A percentile compares a stretch with the other conserved stretches of the same genome.
phyloP scores from a whole-genome alignment of 768 basidiomycete species.

The Hydnomerulius pinastri region DNA sequence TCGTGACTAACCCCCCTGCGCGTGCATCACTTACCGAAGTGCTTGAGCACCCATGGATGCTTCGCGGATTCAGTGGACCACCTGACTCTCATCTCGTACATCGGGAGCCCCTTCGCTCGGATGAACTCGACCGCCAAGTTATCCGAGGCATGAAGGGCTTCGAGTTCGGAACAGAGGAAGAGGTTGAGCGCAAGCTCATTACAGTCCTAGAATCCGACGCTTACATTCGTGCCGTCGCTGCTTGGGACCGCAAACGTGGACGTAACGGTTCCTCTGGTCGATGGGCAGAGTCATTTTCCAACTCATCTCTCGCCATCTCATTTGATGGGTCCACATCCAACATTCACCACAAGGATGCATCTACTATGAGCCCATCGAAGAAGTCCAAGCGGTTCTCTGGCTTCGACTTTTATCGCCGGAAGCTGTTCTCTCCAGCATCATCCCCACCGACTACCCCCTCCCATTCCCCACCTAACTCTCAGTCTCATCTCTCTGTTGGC shows the following conservation, averaged over 20 bases:
- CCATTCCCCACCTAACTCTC: conserved; percentile 62
- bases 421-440: conserved; percentile 66
- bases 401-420: conserved; percentile 92
- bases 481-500: conserved; percentile 51
- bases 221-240: conserved; percentile 70
- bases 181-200: conserved; percentile 75
- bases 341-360: conserved; percentile 41
- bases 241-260: conserved; percentile 76
- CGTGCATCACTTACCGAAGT: conserved; percentile 87
- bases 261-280: conserved; percentile 42
- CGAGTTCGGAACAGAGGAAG: conserved; percentile 89
- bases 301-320: conserved; percentile 69
- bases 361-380: conserved; percentile 50
- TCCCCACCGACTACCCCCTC: conserved; percentile 55
- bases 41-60: conserved; percentile 89
- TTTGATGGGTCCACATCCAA: conserved; percentile 49
- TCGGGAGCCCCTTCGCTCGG: conserved; percentile 84
- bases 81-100: conserved; percentile 85
- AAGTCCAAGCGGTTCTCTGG: conserved; percentile 89
- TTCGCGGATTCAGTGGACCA: conserved; percentile 78
- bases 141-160: conserved; percentile 93
- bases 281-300: conserved; percentile 60
- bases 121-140: conserved; percentile 86
- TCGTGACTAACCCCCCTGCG: conserved; percentile 87
- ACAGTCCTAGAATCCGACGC: conserved; percentile 75